Conservation (phyloP, 1,284 basidiomycete species). For the Microbotryum saponariae region DNA sequence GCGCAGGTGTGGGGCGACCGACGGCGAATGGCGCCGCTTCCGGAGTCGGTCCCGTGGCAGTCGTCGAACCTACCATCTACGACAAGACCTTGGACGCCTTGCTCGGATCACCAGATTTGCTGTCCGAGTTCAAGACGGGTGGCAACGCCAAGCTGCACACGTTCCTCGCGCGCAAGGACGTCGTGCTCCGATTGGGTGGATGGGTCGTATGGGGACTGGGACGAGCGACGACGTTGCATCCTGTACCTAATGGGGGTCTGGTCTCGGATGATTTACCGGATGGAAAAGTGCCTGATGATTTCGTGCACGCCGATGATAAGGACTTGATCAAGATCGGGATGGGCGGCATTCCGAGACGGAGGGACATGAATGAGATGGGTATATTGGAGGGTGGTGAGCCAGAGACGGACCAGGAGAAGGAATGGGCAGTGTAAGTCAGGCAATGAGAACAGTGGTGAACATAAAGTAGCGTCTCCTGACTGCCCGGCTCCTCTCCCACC, state of each 20-base stretch:
- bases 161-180: constrained; percentile 23
- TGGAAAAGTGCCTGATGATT: constrained; percentile 26
- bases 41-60: neutral
- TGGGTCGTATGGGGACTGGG: constrained; percentile 33
- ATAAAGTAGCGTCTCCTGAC: no score
- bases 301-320: constrained; percentile 13
- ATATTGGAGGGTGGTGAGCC: constrained; percentile 11
- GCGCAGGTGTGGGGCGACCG: no score
- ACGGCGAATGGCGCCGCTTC: neutral
- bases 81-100: constrained; percentile 23
- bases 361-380: constrained; percentile 17
- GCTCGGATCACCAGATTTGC: constrained; percentile 22
- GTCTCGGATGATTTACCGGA: constrained; percentile 24
- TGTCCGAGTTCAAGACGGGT: constrained; percentile 30
- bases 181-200: constrained; percentile 25
- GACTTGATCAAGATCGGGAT: constrained; percentile 16
- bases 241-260: constrained; percentile 1
- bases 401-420: constrained; percentile 28
- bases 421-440: constrained; percentile 26
- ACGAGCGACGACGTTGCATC: constrained; percentile 5
- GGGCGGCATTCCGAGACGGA: constrained; percentile 22
- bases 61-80: constrained; percentile 5
- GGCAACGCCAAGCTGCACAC: constrained; percentile 24
- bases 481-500: neutral
- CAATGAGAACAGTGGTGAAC: neutral